Percentiles rank a stretch among this genome's conserved stretches.
phyloP scores from a whole-genome alignment of 768 basidiomycete species.

The Agrocybe praecox region DNA sequence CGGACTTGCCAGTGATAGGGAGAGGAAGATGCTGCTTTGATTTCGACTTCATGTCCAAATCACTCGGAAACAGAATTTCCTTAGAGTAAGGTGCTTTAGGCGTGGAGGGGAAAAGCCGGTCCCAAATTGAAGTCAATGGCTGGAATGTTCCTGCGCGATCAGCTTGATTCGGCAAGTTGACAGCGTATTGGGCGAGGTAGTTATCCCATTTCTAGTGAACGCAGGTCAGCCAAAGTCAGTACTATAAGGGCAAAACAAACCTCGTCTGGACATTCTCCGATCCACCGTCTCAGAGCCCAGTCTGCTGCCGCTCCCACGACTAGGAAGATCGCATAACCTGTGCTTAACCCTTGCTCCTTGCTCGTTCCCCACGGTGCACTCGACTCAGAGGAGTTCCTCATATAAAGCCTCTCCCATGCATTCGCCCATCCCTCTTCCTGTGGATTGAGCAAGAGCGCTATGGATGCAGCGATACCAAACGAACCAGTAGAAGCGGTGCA shows the following conservation, averaged over 20 bases:
- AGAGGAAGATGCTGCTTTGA: slow-evolving; percentile 6
- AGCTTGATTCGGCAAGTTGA: slow-evolving; percentile 53
- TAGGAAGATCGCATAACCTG: slow-evolving; percentile 56
- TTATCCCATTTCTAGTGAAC: slow-evolving; percentile 63
- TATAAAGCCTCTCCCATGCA: slow-evolving; percentile 64
- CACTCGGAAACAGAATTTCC: slow-evolving; percentile 16
- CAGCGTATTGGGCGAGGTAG: slow-evolving; percentile 61
- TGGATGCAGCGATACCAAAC: slow-evolving; percentile 54
- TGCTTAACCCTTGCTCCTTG: slow-evolving; percentile 60
- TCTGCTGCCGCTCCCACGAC: slow-evolving; percentile 48
- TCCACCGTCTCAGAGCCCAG: slow-evolving; percentile 53
- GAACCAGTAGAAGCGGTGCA: slow-evolving; percentile 56
- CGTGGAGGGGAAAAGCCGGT: slow-evolving; percentile 38
- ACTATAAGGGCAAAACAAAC: slow-evolving; percentile 30
- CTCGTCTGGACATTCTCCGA: slow-evolving; percentile 74
- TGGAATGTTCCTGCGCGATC: slow-evolving; percentile 60
- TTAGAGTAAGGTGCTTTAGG: slow-evolving; percentile 24
- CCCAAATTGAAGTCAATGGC: slow-evolving; percentile 57
- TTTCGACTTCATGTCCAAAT: slow-evolving; percentile 15
- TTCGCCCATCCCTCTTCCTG: slow-evolving; percentile 53
- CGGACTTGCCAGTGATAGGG: slow-evolving; percentile 10
- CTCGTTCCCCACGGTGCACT: slow-evolving; percentile 54
- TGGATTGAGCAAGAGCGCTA: slow-evolving; percentile 53
- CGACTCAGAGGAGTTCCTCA: slow-evolving; percentile 30
- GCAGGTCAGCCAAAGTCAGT: not conserved